Base-by-base conservation (phyloP, 768 basidiomycete species). In the Termitomyces sp. region DNA sequence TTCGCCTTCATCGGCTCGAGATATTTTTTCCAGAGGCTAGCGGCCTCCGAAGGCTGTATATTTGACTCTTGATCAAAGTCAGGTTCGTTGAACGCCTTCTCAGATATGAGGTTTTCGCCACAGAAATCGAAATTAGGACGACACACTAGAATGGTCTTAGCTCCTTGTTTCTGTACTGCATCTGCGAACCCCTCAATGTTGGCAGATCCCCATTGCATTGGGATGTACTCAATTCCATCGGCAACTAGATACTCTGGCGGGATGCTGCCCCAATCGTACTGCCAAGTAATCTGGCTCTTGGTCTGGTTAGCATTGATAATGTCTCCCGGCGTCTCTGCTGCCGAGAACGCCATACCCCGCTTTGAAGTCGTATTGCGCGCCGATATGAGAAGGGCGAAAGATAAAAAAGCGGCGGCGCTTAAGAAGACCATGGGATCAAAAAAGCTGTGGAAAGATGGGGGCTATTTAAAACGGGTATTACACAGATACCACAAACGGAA, bases 1-100 rank as follows among this genome's bases (percentile, higher is more conserved):
- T 65, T 54, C 6, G 70, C 66, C 60, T 80, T 82, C 52, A 87
- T 65, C 0, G 85, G 85, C 58, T 87, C 74, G 28, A 86, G 70
- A 58, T 80, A 77, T 60, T 78, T 72, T 67, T 75, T 78, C 86
- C 86, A 88, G 9, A 84, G 67, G n/a, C 74, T 68, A 1, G 82
- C 80, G 44, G 80, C 80, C 22, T 73, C 70, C 10, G 66, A 66
- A 6, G 79, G 73, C 32, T 72, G 65, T 44, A 82, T 76, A 49
- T 82, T 78, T 20, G 80, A 73, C 61, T 82, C 73, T 36, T 74
- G 60, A 49, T 64, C 64, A 59, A 83, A 77, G 60, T 94, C 86
- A 5, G 90, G 90, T 51, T 74, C 72, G 54, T 73, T 73, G 68
- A 75, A 74, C 4, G 64, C 66, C 77, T 79, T 49, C 6, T 38